Evolutionary conservation across 495 filamentous ascomycete genomes (phyloP).

Genomic region (Aspergillus conjunctus): DNA sequence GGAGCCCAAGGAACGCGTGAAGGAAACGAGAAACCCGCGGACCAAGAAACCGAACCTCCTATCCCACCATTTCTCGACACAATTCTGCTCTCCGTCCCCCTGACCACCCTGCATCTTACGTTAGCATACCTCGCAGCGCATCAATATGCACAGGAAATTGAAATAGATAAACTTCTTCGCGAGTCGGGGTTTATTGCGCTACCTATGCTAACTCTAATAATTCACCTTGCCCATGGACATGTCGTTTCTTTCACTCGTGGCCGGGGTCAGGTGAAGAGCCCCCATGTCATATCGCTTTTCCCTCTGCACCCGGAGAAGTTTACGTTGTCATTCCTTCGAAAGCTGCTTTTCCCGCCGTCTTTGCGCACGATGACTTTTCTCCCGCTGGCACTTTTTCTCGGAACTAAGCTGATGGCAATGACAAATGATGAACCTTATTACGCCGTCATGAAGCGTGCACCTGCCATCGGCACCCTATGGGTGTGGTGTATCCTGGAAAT

Average conservation of each 20-base stretch:
- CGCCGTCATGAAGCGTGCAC: constrained; percentile 88
- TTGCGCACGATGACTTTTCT: constrained; percentile 41
- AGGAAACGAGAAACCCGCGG: constrained; percentile 18
- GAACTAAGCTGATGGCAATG: constrained; percentile 77
- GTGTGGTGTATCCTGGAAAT: constrained; percentile 92
- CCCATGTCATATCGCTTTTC: constrained; percentile 30
- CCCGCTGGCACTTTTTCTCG: constrained; percentile 62
- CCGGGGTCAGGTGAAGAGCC: neutral
- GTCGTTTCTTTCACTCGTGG: constrained; percentile 35
- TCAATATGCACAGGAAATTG: constrained; percentile 77
- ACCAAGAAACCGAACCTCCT: constrained; percentile 26
- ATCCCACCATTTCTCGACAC: constrained; percentile 51
- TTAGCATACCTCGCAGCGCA: constrained; percentile 88
- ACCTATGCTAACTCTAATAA: constrained; percentile 44
- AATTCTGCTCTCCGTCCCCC: constrained; percentile 58
- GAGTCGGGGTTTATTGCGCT: constrained; percentile 42
- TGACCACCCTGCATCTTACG: constrained; percentile 82
- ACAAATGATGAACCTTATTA: constrained; percentile 80
- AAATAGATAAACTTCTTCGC: constrained; percentile 56
- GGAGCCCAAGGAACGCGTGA: neutral
- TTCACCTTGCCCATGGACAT: constrained; percentile 52
- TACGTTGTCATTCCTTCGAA: constrained; percentile 34
- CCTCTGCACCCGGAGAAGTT: constrained; percentile 37
- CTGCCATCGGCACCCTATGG: constrained; percentile 88
- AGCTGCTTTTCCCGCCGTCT: constrained; percentile 40